phyloP scores from a whole-genome alignment of 257 asterid genomes.

The Ilex asprella region DNA sequence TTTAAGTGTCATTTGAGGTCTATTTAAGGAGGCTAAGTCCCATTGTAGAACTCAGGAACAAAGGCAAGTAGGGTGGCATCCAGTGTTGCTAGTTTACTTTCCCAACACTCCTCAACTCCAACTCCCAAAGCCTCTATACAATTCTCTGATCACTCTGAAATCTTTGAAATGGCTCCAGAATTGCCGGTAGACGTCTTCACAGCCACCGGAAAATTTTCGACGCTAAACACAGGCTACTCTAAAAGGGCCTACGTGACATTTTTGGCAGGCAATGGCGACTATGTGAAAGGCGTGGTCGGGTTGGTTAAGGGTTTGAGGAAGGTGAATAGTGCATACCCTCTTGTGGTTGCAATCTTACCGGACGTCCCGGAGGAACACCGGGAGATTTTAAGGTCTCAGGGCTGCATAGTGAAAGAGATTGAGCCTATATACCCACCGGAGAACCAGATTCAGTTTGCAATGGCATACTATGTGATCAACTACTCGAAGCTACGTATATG shows the following conservation, averaged over 20 bases:
- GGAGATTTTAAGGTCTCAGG: neutral
- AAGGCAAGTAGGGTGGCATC: conserved; percentile 14
- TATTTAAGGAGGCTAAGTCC: conserved; percentile 22
- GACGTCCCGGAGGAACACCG: too few relatives aligned
- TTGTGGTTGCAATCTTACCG: too few relatives aligned
- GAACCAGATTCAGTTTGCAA: conserved; percentile 4
- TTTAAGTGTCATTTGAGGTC: conserved; percentile 25
- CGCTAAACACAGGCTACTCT: conserved; percentile 10
- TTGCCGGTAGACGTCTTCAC: conserved; percentile 18
- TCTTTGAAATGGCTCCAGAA: conserved; percentile 33
- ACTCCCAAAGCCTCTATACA: neutral
- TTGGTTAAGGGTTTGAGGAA: too few relatives aligned
- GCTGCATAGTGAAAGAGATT: conserved; percentile 50
- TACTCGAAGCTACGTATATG: conserved; percentile 63
- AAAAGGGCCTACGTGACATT: conserved; percentile 38
- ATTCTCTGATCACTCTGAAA: neutral
- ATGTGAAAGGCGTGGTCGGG: too few relatives aligned
- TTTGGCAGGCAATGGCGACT: conserved; percentile 28
- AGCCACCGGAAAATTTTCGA: conserved; percentile 20
- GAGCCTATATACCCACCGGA: conserved; percentile 47
- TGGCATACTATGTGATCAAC: conserved; percentile 61
- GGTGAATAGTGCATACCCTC: too few relatives aligned
- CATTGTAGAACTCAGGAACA: conserved; percentile 20
- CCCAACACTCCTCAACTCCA: conserved; percentile 13
- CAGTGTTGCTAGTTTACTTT: conserved; percentile 11